These are phyloP conservation scores for Serendipita vermifera DNA, from an alignment of 768 basidiomycete genomes.

Conservation along the genomic window DNA sequence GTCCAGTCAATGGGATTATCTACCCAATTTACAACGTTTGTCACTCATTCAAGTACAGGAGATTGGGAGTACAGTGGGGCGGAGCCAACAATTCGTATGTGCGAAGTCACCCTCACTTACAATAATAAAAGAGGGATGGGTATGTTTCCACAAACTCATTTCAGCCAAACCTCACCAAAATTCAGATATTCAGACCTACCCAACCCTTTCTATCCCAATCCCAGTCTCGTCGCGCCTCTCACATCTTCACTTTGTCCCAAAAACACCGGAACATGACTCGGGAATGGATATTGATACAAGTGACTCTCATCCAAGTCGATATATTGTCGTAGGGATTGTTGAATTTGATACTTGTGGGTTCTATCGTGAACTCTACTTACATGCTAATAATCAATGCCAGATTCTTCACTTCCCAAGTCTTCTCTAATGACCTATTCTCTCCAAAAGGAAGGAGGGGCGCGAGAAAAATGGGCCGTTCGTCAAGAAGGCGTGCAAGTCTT, in stretches of 20 bases:
- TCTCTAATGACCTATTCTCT: not conserved
- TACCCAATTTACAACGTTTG: not conserved
- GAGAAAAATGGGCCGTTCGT: no score
- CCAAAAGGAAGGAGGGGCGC: no score
- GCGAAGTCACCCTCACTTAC: not conserved
- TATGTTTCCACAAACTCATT: no score
- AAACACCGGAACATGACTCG: not conserved
- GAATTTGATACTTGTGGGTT: not conserved
- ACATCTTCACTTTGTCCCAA: conserved; percentile 1
- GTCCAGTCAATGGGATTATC: not conserved
- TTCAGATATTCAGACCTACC: not conserved
- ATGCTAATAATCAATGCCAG: no score
- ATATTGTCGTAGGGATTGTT: not conserved
- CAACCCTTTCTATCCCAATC: not conserved
- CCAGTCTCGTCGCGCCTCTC: not conserved
- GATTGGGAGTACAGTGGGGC: conserved; percentile 2
- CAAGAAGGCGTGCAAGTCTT: no score
- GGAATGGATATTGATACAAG: not conserved
- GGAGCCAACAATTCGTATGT: not conserved
- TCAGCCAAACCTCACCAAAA: no score
- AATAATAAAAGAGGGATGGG: not conserved
- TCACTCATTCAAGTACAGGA: not conserved
- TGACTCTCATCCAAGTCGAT: not conserved
- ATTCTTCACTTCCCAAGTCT: no score
- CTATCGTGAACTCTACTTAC: no score